phyloP scores from a whole-genome alignment of 129 eudicot genomes.

The Mikania micrantha region DNA sequence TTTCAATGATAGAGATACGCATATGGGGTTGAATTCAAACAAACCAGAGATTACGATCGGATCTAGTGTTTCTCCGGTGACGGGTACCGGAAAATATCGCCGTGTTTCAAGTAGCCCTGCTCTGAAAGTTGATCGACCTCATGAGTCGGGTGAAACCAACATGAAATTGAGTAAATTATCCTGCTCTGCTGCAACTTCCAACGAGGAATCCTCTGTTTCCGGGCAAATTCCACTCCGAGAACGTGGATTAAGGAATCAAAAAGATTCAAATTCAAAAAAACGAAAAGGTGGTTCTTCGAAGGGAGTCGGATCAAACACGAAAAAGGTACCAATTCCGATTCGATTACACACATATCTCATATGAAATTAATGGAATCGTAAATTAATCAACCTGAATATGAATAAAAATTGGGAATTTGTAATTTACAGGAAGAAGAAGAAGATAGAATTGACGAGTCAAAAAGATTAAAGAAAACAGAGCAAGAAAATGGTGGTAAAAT shows the following conservation, averaged over 20 bases:
- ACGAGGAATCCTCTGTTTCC: constrained; percentile 37
- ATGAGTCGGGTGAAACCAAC: constrained; percentile 23
- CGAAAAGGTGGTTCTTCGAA: constrained; percentile 51
- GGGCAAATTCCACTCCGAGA: constrained; percentile 28
- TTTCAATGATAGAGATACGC: constrained; percentile 60
- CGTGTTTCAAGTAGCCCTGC: constrained; percentile 69
- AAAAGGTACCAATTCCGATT: constrained; percentile 26
- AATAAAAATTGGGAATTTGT: not conserved
- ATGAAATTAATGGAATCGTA: too few relatives aligned
- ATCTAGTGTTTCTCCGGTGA: constrained; percentile 28
- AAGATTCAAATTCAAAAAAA: constrained; percentile 47
- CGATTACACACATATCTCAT: not conserved
- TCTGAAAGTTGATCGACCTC: constrained; percentile 51
- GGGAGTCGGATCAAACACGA: constrained; percentile 28
- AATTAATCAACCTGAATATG: not conserved
- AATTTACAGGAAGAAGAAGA: constrained; percentile 43
- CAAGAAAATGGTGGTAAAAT: constrained; percentile 26
- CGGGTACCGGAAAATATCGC: constrained; percentile 35
- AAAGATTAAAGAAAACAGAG: constrained; percentile 41
- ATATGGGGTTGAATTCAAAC: constrained; percentile 28
- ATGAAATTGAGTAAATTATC: constrained; percentile 29
- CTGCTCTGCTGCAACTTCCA: constrained; percentile 27
- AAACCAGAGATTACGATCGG: constrained; percentile 33
- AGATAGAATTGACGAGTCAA: constrained; percentile 37
- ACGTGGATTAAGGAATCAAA: constrained; percentile 17